phyloP scores from a whole-genome alignment of 306 rosid species.

The Trifolium repens region DNA sequence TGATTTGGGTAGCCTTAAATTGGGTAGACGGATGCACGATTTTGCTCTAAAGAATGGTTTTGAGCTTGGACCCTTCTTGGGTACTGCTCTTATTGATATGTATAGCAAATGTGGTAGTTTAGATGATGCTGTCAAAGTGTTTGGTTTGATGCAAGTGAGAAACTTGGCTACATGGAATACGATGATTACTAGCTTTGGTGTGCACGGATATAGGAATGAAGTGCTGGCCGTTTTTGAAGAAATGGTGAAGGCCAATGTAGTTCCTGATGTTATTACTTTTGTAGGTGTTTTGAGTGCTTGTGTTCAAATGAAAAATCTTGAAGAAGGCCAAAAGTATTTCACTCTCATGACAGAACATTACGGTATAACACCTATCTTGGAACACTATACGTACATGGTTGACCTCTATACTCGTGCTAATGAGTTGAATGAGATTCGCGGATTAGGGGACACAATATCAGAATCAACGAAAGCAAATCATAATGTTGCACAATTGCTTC shows the following conservation, averaged over 20 bases:
- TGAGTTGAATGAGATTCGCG: conserved; percentile 38
- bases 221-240: conserved; percentile 53
- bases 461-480: conserved; percentile 33
- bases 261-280: conserved; percentile 54
- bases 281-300: conserved; percentile 53
- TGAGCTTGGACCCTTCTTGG: conserved; percentile 55
- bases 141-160: conserved; percentile 52
- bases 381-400: conserved; percentile 59
- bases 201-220: conserved; percentile 65
- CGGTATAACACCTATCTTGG: conserved; percentile 58
- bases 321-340: conserved; percentile 48
- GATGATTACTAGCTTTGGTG: conserved; percentile 78
- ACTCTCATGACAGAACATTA: conserved; percentile 56
- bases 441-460: conserved; percentile 18
- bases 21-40: conserved; percentile 67
- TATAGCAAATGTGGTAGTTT: conserved; percentile 77
- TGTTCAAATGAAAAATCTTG: conserved; percentile 36
- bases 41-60: conserved; percentile 55
- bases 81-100: conserved; percentile 75
- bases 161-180: conserved; percentile 76
- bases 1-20: conserved; percentile 57
- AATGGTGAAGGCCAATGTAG: conserved; percentile 49
- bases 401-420: conserved; percentile 53
- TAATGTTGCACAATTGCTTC: conserved; percentile 46
- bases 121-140: conserved; percentile 57